These are phyloP conservation scores for Venturia effusa DNA, from an alignment of 2,329 filamentous ascomycete genomes.

Conservation along the genomic window DNA sequence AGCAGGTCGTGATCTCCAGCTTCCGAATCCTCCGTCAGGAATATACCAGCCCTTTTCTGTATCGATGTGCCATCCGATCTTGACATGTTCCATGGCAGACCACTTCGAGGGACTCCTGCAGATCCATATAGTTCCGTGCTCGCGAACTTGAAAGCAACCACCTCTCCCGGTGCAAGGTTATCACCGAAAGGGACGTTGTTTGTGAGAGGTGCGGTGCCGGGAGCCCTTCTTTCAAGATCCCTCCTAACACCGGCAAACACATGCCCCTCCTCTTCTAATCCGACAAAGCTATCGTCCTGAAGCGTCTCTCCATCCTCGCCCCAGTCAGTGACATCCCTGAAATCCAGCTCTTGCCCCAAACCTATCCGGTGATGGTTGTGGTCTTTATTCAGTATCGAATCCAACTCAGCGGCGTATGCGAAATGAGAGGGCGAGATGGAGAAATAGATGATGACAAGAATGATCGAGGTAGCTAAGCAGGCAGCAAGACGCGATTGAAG, in stretches of 20 bases:
- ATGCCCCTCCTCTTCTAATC: conserved; percentile 42
- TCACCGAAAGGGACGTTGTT: conserved; percentile 51
- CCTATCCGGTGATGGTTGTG: conserved; percentile 38
- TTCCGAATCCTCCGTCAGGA: neutral
- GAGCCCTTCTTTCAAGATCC: conserved; percentile 51
- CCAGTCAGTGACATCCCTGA: conserved; percentile 5
- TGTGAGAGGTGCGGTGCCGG: conserved; percentile 37
- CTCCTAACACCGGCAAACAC: conserved; percentile 47
- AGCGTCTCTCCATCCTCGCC: neutral
- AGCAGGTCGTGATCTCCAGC: conserved; percentile 10
- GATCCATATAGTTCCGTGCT: conserved; percentile 42
- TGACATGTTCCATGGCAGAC: conserved; percentile 19
- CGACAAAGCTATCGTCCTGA: conserved; percentile 19
- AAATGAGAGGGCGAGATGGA: conserved; percentile 46
- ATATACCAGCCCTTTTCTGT: conserved; percentile 2
- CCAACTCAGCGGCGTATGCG: conserved; percentile 51
- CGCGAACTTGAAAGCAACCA: conserved; percentile 54
- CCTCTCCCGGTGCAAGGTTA: conserved; percentile 53
- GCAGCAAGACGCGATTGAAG: conserved; percentile 63
- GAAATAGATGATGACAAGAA: conserved; percentile 51
- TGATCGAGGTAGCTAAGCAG: conserved; percentile 49
- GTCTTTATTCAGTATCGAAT: conserved; percentile 32
- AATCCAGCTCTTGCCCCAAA: conserved; percentile 21
- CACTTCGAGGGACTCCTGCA: conserved; percentile 19
- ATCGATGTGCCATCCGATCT: neutral